Percentiles rank a stretch among this genome's conserved stretches.
Conservation (phyloP, 805 yeast genomes). For the Candida germanica region DNA sequence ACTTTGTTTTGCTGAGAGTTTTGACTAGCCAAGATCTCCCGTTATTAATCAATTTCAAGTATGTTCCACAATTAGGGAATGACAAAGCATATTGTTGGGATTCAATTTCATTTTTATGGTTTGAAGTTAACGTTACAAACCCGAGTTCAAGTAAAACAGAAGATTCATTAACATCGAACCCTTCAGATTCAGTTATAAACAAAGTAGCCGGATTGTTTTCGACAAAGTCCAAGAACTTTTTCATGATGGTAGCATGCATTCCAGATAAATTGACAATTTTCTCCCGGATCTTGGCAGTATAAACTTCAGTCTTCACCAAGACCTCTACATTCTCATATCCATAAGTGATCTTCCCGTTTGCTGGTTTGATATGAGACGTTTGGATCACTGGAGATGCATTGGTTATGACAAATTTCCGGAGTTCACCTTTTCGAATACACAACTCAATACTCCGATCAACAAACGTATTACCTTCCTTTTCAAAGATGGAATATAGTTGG, state of each 20-base stretch:
- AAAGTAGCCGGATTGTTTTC: constrained; percentile 24
- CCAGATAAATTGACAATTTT: constrained; percentile 6
- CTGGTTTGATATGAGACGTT: constrained; percentile 29
- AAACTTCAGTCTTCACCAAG: constrained; percentile 24
- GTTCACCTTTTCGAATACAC: constrained; percentile 30
- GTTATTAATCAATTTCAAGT: constrained; percentile 40
- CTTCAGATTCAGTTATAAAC: constrained; percentile 20
- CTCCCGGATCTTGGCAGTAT: constrained; percentile 13
- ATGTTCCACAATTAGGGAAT: constrained; percentile 51
- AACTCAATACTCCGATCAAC: constrained; percentile 47
- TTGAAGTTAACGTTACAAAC: constrained; percentile 43
- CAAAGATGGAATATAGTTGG: constrained; percentile 50
- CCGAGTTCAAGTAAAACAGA: constrained; percentile 38
- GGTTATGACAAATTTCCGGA: constrained; percentile 40
- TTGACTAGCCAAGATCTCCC: constrained; percentile 46
- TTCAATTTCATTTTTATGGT: constrained; percentile 42
- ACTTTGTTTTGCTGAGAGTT: constrained; percentile 31
- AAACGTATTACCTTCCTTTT: constrained; percentile 43
- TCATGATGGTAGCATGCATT: constrained; percentile 15
- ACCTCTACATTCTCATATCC: constrained; percentile 44
- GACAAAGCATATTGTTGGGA: constrained; percentile 39
- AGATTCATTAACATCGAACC: constrained; percentile 25
- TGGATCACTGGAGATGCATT: constrained; percentile 45
- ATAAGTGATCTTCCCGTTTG: constrained; percentile 36
- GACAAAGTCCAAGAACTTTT: constrained; percentile 22